phyloP scores from a whole-genome alignment of 306 rosid genomes.

The Quercus cerris region DNA sequence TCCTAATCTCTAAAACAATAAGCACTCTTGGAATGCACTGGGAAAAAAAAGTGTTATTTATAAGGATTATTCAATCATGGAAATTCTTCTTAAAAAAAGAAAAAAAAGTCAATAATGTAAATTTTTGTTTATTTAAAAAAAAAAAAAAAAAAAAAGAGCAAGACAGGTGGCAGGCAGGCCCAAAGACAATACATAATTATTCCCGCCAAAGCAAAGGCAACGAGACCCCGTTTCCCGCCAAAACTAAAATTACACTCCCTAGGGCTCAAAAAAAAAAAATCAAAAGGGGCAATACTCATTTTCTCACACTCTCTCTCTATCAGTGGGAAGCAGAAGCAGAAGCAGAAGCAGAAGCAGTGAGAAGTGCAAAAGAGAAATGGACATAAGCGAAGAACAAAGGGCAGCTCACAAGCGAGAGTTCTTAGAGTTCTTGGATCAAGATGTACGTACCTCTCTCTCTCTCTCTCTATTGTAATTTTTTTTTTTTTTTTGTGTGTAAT shows the following conservation, averaged over 20 bases:
- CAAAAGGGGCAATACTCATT: background rate
- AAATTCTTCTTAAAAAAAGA: too few relatives aligned
- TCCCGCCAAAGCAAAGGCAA: too few relatives aligned
- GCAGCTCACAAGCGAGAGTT: conserved; percentile 95
- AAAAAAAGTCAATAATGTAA: too few relatives aligned
- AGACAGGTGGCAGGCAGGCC: too few relatives aligned
- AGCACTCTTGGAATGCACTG: too few relatives aligned
- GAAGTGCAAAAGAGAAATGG: conserved; percentile 45
- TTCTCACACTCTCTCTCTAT: background rate
- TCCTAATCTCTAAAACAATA: too few relatives aligned
- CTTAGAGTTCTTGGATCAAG: conserved; percentile 77
- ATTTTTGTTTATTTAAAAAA: too few relatives aligned
- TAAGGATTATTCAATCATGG: too few relatives aligned
- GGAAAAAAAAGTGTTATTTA: too few relatives aligned
- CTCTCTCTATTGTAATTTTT: background rate
- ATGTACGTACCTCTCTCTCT: conserved; percentile 37
- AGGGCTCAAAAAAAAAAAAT: background rate
- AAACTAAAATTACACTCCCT: conserved; percentile 20
- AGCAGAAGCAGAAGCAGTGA: background rate
- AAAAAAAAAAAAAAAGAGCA: too few relatives aligned
- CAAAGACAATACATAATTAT: too few relatives aligned
- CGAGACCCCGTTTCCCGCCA: conserved; percentile 50
- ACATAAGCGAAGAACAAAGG: conserved; percentile 79
- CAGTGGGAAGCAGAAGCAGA: background rate
- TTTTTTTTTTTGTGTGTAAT: background rate